Base-by-base conservation (phyloP, 2,329 filamentous ascomycete species). In the Tetracladium maxilliforme region DNA sequence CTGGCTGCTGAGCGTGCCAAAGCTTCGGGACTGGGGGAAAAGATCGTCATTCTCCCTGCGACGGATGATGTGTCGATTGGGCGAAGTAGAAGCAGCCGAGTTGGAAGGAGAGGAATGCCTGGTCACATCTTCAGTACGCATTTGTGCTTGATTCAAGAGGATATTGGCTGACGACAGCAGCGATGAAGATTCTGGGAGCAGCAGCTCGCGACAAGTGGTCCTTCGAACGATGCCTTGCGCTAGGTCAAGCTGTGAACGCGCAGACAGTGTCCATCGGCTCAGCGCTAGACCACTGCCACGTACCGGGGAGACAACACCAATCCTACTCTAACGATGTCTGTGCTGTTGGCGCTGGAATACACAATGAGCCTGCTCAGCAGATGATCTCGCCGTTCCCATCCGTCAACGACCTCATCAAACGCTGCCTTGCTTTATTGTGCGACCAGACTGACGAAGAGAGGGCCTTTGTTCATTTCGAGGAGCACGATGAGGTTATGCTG, bases 221-320 rank as follows among this genome's bases (percentile, higher is more conserved):
- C 9, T 42, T 44, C 26, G 34, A 44, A 9, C 19, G 29, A 9
- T 33, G 31, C 21, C 34, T 42, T 6, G 26, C 36, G 10, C 33
- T 47, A 11, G 43, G 39, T 3, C 39, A 37, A n/a, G 36, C 33
- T 14, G 36, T 44, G 4, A 40, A 38, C 22, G 27, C 31, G 2
- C 35, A 41, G 17, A 31, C 61, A 13, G 58, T 61, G 5, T 61
- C 58, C 4, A 60, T 64, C 26, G 61, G 58, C 2, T 55, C 58
- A 9, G 57, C 53, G 24, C 34, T 65, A 10, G 58, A 65, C 35
- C 58, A 63, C 36, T 64, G 60, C 35, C 58, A 64, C 33, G 59
- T 65, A 4, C 60, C 59, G 4, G 60, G 59, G 8, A 37, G 58
- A 29, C 51, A 57, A 17, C 56, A 58, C 6, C 61, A 64, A 33